phyloP scores from a whole-genome alignment of 2,329 filamentous ascomycete genomes.

The Pseudogymnoascus sp. region DNA sequence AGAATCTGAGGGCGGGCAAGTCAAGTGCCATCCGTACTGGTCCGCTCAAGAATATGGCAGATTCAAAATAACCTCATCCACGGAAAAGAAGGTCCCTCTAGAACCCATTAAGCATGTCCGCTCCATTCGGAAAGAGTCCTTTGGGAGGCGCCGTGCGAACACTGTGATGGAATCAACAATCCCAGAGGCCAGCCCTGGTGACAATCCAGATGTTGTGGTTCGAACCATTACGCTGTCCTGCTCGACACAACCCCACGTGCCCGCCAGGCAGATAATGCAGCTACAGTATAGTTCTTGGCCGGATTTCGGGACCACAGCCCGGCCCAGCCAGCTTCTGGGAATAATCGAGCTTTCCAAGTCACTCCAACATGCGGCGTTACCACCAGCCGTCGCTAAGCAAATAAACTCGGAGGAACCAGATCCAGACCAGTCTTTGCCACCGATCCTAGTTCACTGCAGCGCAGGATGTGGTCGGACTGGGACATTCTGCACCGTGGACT shows the following conservation, averaged over 20 bases:
- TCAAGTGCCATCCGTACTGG: conserved; percentile 97
- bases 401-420: conserved; percentile 56
- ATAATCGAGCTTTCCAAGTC: conserved; percentile 83
- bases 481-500: conserved; percentile 94
- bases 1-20: conserved; percentile 83
- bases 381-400: conserved; percentile 28
- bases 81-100: conserved; percentile 75
- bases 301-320: conserved; percentile 88
- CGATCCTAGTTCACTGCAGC: conserved; percentile 89
- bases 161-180: conserved; percentile 43
- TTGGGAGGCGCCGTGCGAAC: conserved; percentile 46
- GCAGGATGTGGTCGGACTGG: conserved; percentile 94
- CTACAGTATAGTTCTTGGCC: conserved; percentile 96
- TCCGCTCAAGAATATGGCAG: conserved; percentile 69
- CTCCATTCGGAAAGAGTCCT: conserved; percentile 27
- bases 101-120: conserved; percentile 49
- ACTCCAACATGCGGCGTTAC: conserved; percentile 50
- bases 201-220: conserved; percentile 70
- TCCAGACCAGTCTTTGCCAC: conserved; percentile 46
- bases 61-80: conserved; percentile 67
- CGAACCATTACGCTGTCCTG: conserved; percentile 84
- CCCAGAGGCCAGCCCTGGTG: conserved; percentile 34
- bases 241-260: conserved; percentile 68
- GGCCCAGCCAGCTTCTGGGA: conserved; percentile 77
- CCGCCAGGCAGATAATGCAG: conserved; percentile 88